Base-by-base conservation (phyloP, 2,329 filamentous ascomycete genomes). In the Sporothrix mexicana region DNA sequence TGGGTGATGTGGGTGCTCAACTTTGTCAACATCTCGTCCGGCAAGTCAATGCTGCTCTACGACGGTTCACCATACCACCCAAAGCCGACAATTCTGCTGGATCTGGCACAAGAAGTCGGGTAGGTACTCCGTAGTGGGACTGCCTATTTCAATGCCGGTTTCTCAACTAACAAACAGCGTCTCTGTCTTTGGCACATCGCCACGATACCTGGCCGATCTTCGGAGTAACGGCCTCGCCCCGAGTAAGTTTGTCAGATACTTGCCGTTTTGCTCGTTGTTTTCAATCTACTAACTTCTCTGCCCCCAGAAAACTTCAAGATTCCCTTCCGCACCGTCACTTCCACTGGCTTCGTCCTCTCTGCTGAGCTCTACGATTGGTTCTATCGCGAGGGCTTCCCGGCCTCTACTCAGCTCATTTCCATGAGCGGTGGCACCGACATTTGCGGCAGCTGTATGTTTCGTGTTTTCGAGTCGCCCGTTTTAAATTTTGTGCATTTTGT, bases 371-470 rank as follows among this genome's bases (percentile, higher is more conserved):
- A 83, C 72, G 77, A 80, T 55, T 86, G 83, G 81, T 84, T 85
- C 78, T 85, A 85, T 76, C 73, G 72, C 17, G 20, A 47, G 25
- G 79, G 78, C 45, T 85, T 83, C 75, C 82, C 79, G 7, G 70
- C 76, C 1, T 73, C 75, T 5, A 77, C 82, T 41, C 84, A 81
- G 75, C 78, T 85, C 5, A 82, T 81, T 25, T 81, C 77, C 66
- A 78, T 84, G 4, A 83, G 83, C 4, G 85, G 85, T 20, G 85
- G 84, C 10, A 86, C 85, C 0, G 85, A 86, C 71, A 81, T 84
- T 12, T 82, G 81, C 0, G 84, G 83, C 2, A 83, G 81, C 1
- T 82, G 82, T 74, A 78, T 83, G 81, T 82, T 15, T 13, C 30
- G 5, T 3, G 30, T 30, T 36, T 41, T 45, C 25, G 13, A 30